Percentiles rank a stretch among this genome's conserved stretches.
Conservation (phyloP, 345 rosid genomes). For the rapeseed (Brassica napus) region DNA sequence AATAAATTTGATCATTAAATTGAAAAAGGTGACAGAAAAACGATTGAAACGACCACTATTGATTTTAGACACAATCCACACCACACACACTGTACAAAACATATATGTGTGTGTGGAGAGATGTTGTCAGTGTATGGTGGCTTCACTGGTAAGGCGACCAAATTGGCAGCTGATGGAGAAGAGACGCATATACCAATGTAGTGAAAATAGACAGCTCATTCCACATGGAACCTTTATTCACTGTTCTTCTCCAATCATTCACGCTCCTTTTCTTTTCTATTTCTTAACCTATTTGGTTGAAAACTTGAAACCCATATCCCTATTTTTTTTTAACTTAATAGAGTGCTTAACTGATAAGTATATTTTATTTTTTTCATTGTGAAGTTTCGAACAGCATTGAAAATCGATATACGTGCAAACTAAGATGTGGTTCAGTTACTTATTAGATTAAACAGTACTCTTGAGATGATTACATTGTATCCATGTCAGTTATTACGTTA, state of each 20-base stretch:
- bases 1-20: slow-evolving; percentile 7
- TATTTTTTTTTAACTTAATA: background rate
- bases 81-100: slow-evolving; percentile 5
- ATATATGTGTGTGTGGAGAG: background rate
- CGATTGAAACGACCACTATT: slow-evolving; percentile 40
- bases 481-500: background rate
- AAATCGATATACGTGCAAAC: background rate
- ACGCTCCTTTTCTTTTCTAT: slow-evolving; percentile 5
- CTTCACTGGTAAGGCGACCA: slow-evolving; percentile 39
- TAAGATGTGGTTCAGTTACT: background rate
- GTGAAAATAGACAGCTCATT: slow-evolving; percentile 58
- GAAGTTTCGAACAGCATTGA: background rate
- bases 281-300: slow-evolving; percentile 11
- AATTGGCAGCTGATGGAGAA: slow-evolving; percentile 33
- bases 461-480: background rate
- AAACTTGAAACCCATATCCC: slow-evolving; percentile 12
- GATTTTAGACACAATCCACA: slow-evolving; percentile 2
- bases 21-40: slow-evolving; percentile 29
- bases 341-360: background rate
- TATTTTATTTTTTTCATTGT: background rate
- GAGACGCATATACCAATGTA: slow-evolving; percentile 38
- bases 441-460: background rate
- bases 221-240: slow-evolving; percentile 52
- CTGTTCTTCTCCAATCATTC: background rate
- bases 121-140: slow-evolving; percentile 37